A percentile compares a stretch with the other conserved stretches of the same genome.
Conservation (phyloP, 1,284 basidiomycete species). For the Porodaedalea pini region DNA sequence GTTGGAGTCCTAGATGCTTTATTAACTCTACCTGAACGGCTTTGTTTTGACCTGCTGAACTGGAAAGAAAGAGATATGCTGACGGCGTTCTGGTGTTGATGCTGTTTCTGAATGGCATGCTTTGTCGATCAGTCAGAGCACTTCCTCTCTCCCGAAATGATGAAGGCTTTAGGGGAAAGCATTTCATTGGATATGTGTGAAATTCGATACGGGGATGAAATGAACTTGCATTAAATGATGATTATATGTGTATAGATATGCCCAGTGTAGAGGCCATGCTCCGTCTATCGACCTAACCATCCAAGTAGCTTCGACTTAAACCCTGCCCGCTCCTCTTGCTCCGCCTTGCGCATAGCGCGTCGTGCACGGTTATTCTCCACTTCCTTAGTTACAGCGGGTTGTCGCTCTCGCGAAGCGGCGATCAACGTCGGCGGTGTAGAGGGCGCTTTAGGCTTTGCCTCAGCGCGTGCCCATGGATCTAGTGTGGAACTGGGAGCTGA, state of each 20-base stretch:
- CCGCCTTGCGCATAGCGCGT: background rate
- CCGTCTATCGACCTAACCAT: background rate
- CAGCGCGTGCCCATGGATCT: background rate
- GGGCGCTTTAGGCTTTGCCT: background rate
- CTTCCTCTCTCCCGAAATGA: no score
- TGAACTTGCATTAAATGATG: background rate
- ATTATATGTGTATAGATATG: background rate
- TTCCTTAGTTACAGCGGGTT: background rate
- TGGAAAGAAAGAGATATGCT: no score
- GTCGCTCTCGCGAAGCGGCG: background rate
- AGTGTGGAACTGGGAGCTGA: background rate
- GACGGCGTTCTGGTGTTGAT: no score
- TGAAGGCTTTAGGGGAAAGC: no score
- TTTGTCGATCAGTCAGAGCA: no score
- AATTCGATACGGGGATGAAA: background rate
- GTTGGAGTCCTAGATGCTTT: no score
- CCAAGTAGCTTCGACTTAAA: conserved; percentile 5
- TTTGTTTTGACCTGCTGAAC: no score
- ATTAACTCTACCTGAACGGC: no score
- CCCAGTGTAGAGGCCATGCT: background rate
- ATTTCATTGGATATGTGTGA: no score
- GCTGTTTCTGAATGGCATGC: no score
- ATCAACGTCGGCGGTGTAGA: background rate
- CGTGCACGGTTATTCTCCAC: background rate
- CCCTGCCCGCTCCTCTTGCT: background rate